Evolutionary conservation across 805 yeast genomes (phyloP), one percentile per base, ranked within the genome.

Genomic region (Candida hispaniensis): DNA sequence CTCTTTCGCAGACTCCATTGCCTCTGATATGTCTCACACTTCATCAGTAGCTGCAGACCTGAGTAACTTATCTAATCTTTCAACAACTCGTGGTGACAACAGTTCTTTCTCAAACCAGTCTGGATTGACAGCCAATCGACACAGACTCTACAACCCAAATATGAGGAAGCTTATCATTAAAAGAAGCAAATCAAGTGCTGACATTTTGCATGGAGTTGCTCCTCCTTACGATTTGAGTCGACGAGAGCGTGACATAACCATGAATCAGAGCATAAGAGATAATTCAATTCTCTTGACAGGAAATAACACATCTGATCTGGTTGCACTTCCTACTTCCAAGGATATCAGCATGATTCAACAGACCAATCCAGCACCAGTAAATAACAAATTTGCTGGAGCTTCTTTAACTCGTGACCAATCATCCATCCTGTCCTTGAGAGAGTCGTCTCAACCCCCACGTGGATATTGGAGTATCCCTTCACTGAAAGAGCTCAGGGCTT

Each of bases 401-500:
- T n/a, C n/a, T n/a, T 15, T 26, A 18, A 14, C 22, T 30, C 18
- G 18, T 11, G 22, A 26, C 20, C 39, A 27, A 25, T 12, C 34
- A 38, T 20, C 11, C 33, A 41, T 6, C 34, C 42, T 21, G 41
- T 47, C 8, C 18, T 42, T 5, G 47, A 45, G 4, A 2, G 12
- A 9, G 11, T 50, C 23, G 47, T 48, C 40, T 43, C 43, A 23
- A 36, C 39, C 14, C 53, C 57, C n/a, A 32, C 47, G 20, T 22
- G 93, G 81, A 7, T 86, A 83, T 55, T 86, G 83, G 76, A 74
- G 73, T 23, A 66, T 74, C 3, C 96, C 96, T 12, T 61, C 79
- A 2, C 48, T 81, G 14, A 68, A 74, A 4, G 73, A 72, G 30
- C 58, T 86, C 36, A 67, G 71, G 38, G 52, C 62, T 2, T 60